phyloP scores from a whole-genome alignment of 208 protist species.

The Trypanosoma rangeli region DNA sequence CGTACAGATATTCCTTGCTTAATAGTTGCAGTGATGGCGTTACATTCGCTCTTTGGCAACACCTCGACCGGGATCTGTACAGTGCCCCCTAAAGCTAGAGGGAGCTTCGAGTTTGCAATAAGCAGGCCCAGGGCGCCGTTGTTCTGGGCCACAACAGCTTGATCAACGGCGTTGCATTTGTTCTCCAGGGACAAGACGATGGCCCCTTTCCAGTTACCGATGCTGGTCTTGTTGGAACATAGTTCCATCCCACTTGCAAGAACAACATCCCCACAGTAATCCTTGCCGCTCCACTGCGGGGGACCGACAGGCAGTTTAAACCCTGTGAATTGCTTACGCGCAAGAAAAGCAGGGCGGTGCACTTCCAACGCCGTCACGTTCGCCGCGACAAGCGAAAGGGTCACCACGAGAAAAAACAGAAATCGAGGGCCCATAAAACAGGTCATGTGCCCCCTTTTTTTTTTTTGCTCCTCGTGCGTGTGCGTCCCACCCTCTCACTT shows the following conservation, averaged over 20 bases:
- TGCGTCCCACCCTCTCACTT: not conserved
- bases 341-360: slow-evolving; percentile 19
- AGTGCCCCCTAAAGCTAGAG: not conserved
- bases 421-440: slow-evolving; percentile 2
- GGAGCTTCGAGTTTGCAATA: not conserved
- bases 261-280: slow-evolving; percentile 18
- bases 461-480: not conserved
- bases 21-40: slow-evolving; percentile 4
- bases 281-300: slow-evolving; percentile 5
- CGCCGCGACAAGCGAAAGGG: slow-evolving; percentile 15
- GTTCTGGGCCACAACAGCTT: slow-evolving; percentile 16
- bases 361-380: not conserved
- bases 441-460: not conserved
- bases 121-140: slow-evolving; percentile 27
- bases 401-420: slow-evolving; percentile 19
- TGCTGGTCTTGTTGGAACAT: not conserved
- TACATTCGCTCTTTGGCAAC: slow-evolving; percentile 7
- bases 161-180: slow-evolving; percentile 7
- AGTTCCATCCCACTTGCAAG: not conserved
- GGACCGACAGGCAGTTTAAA: slow-evolving; percentile 4
- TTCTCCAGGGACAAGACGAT: slow-evolving; percentile 10
- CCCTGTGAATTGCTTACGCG: not conserved
- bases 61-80: slow-evolving; percentile 30
- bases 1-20: slow-evolving; percentile 16
- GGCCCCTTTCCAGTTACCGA: not conserved